Conservation (phyloP, 257 asterid genomes). For the Petrea volubilis region DNA sequence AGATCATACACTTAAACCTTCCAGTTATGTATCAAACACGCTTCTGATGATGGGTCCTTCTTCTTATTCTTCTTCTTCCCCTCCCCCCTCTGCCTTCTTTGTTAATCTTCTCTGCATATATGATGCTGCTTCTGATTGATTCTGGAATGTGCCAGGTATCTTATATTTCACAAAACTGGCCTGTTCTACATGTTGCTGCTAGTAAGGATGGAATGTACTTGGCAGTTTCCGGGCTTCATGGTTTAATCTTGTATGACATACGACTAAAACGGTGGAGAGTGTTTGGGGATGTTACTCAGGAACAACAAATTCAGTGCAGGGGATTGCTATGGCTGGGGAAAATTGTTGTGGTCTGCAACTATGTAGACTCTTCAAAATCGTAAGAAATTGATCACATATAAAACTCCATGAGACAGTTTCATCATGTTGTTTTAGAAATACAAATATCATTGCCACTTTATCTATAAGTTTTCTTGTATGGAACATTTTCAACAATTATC, state of each 20-base stretch:
- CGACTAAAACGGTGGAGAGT: constrained; percentile 93
- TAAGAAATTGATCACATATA: constrained; percentile 45
- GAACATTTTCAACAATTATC: no score
- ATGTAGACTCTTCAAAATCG: constrained; percentile 75
- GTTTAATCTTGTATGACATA: constrained; percentile 90
- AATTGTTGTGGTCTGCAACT: constrained; percentile 96
- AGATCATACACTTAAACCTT: constrained; percentile 88
- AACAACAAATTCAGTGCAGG: constrained; percentile 94
- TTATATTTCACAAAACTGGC: constrained; percentile 98
- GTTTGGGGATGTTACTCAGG: constrained; percentile 98
- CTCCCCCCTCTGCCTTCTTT: not conserved
- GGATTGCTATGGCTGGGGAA: constrained; percentile 98
- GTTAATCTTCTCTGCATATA: not conserved
- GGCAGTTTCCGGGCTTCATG: constrained; percentile 97
- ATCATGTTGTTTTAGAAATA: constrained; percentile 22
- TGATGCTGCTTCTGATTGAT: constrained; percentile 39
- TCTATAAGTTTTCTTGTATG: constrained; percentile 17
- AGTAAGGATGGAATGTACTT: constrained; percentile 98
- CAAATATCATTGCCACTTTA: no score
- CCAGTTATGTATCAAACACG: constrained; percentile 72
- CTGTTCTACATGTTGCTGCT: constrained; percentile 96
- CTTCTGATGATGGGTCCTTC: constrained; percentile 17
- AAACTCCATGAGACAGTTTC: constrained; percentile 12
- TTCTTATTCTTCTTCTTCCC: constrained; percentile 6
- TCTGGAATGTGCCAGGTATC: constrained; percentile 70